Percentiles rank a stretch among this genome's conserved stretches.
Conservation (phyloP, 2,329 filamentous ascomycete genomes). For the Fusarium irregulare region DNA sequence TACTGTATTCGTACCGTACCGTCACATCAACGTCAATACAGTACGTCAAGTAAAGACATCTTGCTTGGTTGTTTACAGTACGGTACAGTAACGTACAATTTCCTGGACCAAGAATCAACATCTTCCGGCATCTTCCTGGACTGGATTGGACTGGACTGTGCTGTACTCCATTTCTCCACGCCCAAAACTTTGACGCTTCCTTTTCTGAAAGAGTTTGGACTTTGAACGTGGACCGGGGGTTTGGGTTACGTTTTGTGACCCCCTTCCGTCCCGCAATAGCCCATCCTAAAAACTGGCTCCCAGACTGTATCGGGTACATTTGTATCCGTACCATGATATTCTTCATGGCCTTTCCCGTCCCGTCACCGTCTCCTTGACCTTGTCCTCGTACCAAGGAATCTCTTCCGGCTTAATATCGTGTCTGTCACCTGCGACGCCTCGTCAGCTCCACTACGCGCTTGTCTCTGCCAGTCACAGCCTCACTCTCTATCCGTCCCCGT, state of each 20-base stretch:
- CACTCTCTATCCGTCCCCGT: conserved; percentile 31
- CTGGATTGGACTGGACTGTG: conserved; percentile 12
- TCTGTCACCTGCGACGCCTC: conserved; percentile 47
- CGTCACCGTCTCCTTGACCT: conserved; percentile 21
- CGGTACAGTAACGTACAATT: background rate
- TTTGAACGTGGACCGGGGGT: conserved; percentile 18
- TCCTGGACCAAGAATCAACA: background rate
- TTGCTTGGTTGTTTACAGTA: conserved; percentile 21
- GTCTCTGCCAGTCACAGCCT: conserved; percentile 42
- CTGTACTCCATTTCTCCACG: conserved; percentile 19
- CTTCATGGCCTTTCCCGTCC: conserved; percentile 22
- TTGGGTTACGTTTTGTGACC: conserved; percentile 41
- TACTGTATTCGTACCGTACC: conserved; percentile 21
- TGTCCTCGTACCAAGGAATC: conserved; percentile 42
- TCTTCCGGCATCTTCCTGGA: conserved; percentile 38
- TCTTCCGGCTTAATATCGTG: conserved; percentile 54
- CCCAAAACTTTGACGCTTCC: conserved; percentile 41
- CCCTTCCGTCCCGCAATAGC: conserved; percentile 41
- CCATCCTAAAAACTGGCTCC: conserved; percentile 37
- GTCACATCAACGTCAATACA: conserved; percentile 27
- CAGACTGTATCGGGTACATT: conserved; percentile 28
- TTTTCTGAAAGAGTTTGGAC: conserved; percentile 32
- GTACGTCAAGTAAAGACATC: conserved; percentile 18
- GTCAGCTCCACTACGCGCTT: conserved; percentile 46
- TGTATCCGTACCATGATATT: conserved; percentile 14